Conservation (phyloP, 139 green algal genomes). For the Ettlia oleoabundans region DNA sequence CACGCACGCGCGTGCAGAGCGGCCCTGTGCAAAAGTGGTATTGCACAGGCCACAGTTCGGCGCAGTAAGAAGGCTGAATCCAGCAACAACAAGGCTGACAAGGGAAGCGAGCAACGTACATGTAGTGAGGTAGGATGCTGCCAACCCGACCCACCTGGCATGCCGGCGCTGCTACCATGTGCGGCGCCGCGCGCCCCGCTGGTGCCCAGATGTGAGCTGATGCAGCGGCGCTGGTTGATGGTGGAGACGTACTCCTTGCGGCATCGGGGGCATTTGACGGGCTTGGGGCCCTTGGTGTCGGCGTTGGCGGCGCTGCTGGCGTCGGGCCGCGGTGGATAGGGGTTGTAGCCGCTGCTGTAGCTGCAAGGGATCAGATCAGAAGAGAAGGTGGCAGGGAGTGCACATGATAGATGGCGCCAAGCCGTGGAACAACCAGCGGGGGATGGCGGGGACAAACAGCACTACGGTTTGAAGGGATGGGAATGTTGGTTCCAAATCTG, state of each 20-base stretch:
- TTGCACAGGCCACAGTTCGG: too few species aligned
- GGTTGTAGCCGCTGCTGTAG: conserved; percentile 10
- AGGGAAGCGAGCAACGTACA: too few species aligned
- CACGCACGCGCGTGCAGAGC: too few species aligned
- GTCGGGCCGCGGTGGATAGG: neutral
- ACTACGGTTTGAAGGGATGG: too few species aligned
- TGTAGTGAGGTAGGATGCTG: neutral
- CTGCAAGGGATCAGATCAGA: neutral
- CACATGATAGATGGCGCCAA: too few species aligned
- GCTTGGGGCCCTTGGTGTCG: neutral
- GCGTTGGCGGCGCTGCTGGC: neutral
- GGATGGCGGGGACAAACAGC: too few species aligned
- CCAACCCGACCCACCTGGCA: conserved; percentile 4
- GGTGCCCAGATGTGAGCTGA: conserved; percentile 26
- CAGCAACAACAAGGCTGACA: too few species aligned
- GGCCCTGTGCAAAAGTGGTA: too few species aligned
- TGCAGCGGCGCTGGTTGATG: conserved; percentile 41
- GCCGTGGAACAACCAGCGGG: too few species aligned
- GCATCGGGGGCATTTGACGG: conserved; percentile 27
- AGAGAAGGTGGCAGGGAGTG: neutral
- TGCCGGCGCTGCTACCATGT: neutral
- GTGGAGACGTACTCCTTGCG: conserved; percentile 38
- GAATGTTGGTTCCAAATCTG: too few species aligned
- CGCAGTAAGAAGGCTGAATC: too few species aligned
- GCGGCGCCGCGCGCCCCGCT: neutral